These are phyloP conservation scores for Colletotrichum tanaceti DNA, from an alignment of 2,329 filamentous ascomycete species.

Conservation along the genomic window DNA sequence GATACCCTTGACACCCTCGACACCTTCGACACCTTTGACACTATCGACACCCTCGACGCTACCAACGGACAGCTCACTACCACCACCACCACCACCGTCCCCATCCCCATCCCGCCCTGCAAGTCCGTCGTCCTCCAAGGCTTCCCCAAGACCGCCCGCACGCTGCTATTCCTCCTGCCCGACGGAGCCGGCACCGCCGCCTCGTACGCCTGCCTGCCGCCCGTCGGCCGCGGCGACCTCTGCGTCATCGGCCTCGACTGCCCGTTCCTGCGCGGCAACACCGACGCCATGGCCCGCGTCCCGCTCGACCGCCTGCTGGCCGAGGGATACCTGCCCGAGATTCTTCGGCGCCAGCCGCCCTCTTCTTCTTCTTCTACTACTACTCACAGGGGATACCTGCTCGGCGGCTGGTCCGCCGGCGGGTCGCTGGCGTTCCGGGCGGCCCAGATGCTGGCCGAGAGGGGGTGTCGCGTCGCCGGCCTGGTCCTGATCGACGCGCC, in stretches of 20 bases:
- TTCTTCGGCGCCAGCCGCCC: slow-evolving; percentile 15
- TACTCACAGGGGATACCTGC: slow-evolving; percentile 2
- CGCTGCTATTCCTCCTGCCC: slow-evolving; percentile 13
- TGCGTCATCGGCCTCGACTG: slow-evolving; percentile 14
- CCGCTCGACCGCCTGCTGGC: slow-evolving; percentile 2
- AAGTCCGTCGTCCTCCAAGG: slow-evolving; percentile 17
- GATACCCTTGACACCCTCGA: not conserved
- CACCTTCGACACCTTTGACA: no score
- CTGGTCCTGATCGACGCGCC: slow-evolving; percentile 27
- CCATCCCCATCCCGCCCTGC: slow-evolving; percentile 11
- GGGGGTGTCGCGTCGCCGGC: not conserved
- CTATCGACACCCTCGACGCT: no score
- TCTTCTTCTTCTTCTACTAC: not conserved
- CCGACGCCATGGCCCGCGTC: not conserved
- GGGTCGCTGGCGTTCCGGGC: slow-evolving; percentile 9
- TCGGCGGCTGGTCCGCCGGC: slow-evolving; percentile 26
- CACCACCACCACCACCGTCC: no score
- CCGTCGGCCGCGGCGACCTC: slow-evolving; percentile 2
- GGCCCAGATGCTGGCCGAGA: slow-evolving; percentile 5
- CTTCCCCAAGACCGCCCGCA: slow-evolving; percentile 9
- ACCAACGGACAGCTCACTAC: not conserved
- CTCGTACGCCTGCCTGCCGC: slow-evolving; percentile 19
- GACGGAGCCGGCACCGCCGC: slow-evolving; percentile 21
- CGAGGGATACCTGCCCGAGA: slow-evolving; percentile 11
- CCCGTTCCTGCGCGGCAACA: slow-evolving; percentile 5